Evolutionary conservation across 2,329 filamentous ascomycete species (phyloP).

Genomic region (Cercospora sp.): DNA sequence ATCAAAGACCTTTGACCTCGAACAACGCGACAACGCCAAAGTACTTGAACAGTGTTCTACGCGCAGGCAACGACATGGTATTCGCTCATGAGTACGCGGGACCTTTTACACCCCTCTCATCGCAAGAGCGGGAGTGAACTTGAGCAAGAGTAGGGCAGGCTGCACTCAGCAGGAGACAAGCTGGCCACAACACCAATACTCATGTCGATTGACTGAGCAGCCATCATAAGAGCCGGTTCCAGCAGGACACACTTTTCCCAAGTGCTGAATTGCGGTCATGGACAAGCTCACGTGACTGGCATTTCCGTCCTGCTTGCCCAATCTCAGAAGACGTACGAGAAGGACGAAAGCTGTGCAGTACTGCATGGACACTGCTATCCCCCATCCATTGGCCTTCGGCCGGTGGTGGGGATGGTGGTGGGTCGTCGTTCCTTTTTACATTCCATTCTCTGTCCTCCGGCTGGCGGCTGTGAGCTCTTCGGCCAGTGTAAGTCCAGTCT

Average conservation of each 20-base stretch:
- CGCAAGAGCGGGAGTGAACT: neutral
- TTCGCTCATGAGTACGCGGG: neutral
- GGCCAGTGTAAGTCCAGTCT: slow-evolving; percentile 14
- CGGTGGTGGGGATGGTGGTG: slow-evolving; percentile 12
- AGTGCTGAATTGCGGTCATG: neutral
- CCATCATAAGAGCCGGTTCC: neutral
- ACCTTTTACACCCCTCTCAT: neutral
- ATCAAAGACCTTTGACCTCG: neutral
- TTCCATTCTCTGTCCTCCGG: neutral
- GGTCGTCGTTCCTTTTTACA: neutral
- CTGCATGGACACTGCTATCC: slow-evolving; percentile 6
- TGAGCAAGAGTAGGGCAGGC: neutral
- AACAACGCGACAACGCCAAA: neutral
- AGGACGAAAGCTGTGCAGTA: neutral
- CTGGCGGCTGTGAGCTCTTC: slow-evolving; percentile 14
- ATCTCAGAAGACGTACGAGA: neutral
- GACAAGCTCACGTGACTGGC: neutral
- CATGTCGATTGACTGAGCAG: neutral
- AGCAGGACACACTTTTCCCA: neutral
- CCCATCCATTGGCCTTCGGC: slow-evolving; percentile 1
- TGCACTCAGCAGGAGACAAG: neutral
- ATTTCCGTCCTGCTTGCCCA: neutral
- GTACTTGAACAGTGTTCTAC: neutral
- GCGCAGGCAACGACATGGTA: neutral
- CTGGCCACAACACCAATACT: neutral